Evolutionary conservation across 768 basidiomycete species (phyloP).

Genomic region (Termitomyces sp.): DNA sequence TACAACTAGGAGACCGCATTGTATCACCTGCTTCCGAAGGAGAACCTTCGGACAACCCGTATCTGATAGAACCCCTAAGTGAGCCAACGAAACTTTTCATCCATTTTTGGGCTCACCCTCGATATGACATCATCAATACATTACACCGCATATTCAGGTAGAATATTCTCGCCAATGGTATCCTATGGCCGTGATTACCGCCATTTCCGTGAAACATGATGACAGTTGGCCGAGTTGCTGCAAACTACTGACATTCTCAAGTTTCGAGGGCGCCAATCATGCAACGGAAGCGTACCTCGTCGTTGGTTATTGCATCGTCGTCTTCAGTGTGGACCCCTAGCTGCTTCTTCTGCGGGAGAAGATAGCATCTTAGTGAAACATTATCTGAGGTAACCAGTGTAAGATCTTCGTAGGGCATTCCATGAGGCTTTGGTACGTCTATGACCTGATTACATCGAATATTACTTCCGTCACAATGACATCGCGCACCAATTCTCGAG

Average conservation of each 20-base stretch:
- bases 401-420: conserved; percentile 72
- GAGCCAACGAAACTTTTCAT: not conserved
- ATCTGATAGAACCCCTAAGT: conserved; percentile 31
- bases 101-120: conserved; percentile 54
- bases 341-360: conserved; percentile 62
- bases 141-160: conserved; percentile 88
- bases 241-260: conserved; percentile 21
- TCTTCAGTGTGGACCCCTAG: conserved; percentile 30
- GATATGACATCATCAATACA: conserved; percentile 90
- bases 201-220: conserved; percentile 94
- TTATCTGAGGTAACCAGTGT: conserved; percentile 68
- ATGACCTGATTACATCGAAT: conserved; percentile 1
- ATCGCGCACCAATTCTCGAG: conserved; percentile 59
- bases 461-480: conserved; percentile 6
- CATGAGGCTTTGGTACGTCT: conserved; percentile 71
- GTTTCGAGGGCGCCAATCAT: not conserved
- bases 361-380: conserved; percentile 67
- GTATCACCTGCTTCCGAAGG: conserved; percentile 1
- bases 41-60: conserved; percentile 73
- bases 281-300: conserved; percentile 38
- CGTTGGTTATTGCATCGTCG: conserved; percentile 39
- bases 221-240: conserved; percentile 67
- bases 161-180: conserved; percentile 84
- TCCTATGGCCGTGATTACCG: conserved; percentile 83
- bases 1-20: not conserved